Evolutionary conservation across 192 early-diverging fungal genomes (phyloP).

Genomic region (Coemansia sp.): DNA sequence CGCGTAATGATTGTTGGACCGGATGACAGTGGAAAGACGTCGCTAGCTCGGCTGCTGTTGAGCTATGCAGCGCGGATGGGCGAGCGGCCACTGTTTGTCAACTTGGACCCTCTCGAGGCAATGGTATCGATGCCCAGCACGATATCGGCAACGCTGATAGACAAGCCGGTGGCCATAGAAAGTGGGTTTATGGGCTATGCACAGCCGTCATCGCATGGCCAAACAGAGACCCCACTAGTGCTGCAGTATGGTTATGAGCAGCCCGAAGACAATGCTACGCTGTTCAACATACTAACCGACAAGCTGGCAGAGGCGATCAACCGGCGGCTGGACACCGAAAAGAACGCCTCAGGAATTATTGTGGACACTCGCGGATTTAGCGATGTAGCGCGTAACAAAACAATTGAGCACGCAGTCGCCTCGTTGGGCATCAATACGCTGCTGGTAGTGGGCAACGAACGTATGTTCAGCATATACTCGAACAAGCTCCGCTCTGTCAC

Average conservation of each 20-base stretch:
- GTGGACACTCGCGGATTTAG: constrained; percentile 83
- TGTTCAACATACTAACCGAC: constrained; percentile 70
- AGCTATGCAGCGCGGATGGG: constrained; percentile 81
- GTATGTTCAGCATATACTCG: constrained; percentile 81
- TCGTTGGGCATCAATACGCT: constrained; percentile 77
- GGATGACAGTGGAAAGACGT: constrained; percentile 89
- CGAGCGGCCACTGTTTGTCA: constrained; percentile 75
- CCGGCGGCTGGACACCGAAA: constrained; percentile 61
- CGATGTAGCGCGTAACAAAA: constrained; percentile 71
- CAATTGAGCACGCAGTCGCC: constrained; percentile 70
- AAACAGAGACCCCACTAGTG: constrained; percentile 71
- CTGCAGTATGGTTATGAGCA: constrained; percentile 88
- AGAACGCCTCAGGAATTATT: constrained; percentile 70
- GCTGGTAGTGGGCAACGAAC: constrained; percentile 89
- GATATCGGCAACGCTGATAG: constrained; percentile 72
- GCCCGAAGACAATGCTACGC: constrained; percentile 71
- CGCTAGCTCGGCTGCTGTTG: constrained; percentile 77
- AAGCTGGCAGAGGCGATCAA: constrained; percentile 64
- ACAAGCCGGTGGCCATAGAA: constrained; percentile 79
- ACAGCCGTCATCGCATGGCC: constrained; percentile 61
- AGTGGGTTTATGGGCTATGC: constrained; percentile 65
- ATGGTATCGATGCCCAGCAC: constrained; percentile 85
- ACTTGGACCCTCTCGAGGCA: constrained; percentile 76
- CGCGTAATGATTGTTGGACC: constrained; percentile 88
- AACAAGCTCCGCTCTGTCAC: constrained; percentile 55